These are phyloP conservation scores for Thozetella sp. DNA, from an alignment of 495 filamentous ascomycete genomes.

Conservation along the genomic window DNA sequence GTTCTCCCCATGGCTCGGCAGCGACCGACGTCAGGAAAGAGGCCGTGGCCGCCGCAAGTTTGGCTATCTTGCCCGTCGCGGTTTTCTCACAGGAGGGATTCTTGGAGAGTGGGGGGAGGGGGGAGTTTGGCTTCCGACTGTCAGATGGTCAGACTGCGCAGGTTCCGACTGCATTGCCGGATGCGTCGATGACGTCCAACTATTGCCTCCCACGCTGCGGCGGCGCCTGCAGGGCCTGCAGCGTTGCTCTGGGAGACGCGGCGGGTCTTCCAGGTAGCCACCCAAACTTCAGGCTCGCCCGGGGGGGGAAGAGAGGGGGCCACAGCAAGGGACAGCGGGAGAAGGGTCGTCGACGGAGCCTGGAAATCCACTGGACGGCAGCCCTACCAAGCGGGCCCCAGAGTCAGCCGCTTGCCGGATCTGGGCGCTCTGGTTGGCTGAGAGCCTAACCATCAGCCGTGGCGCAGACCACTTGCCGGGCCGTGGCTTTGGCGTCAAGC, in stretches of 20 bases:
- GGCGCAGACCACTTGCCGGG: slow-evolving; percentile 2
- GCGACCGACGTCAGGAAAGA: too few species aligned
- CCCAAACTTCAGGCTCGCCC: too few species aligned
- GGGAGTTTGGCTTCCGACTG: too few species aligned
- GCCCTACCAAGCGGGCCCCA: neutral
- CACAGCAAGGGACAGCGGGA: too few species aligned
- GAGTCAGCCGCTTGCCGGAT: slow-evolving; percentile 10
- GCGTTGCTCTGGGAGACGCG: neutral
- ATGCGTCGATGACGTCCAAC: neutral
- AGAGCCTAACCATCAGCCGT: neutral
- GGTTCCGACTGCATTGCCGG: neutral
- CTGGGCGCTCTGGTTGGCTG: slow-evolving; percentile 9
- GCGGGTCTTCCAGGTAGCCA: neutral
- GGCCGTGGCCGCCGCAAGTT: too few species aligned
- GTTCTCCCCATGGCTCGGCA: too few species aligned
- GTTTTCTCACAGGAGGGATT: too few species aligned
- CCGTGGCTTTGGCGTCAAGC: neutral
- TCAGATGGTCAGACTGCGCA: neutral
- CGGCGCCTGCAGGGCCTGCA: neutral
- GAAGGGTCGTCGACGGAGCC: too few species aligned
- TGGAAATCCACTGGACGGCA: neutral
- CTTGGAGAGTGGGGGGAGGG: too few species aligned
- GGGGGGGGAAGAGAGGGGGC: too few species aligned
- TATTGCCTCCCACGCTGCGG: neutral
- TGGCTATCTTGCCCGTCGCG: too few species aligned